Conservation (phyloP, 1,284 basidiomycete genomes). For the Grifola frondosa region DNA sequence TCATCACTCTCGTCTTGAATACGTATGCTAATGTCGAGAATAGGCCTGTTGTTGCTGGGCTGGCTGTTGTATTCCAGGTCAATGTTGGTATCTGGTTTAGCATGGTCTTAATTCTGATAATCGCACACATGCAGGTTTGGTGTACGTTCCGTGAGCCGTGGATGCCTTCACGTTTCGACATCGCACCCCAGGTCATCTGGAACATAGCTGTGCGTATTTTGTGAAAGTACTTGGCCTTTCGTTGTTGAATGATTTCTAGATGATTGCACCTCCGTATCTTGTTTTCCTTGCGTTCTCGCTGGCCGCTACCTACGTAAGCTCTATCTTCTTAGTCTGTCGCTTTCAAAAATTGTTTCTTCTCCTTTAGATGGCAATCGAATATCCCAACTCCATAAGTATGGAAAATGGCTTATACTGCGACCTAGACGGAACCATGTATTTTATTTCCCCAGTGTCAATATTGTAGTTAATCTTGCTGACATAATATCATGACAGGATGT, state of each 20-base stretch:
- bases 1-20: neutral
- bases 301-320: conserved; percentile 19
- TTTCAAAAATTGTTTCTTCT: neutral
- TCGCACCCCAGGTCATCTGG: conserved; percentile 19
- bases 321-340: conserved; percentile 7
- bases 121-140: conserved; percentile 48
- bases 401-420: conserved; percentile 53
- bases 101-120: too few relatives aligned
- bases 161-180: conserved; percentile 13
- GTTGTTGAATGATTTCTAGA: conserved; percentile 26
- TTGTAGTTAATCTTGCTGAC: conserved; percentile 8
- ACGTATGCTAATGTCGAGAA: conserved; percentile 1
- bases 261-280: conserved; percentile 40
- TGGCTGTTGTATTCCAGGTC: conserved; percentile 52
- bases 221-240: conserved; percentile 1
- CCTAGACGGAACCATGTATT: conserved; percentile 37
- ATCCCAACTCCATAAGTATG: conserved; percentile 34
- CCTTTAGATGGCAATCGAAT: conserved; percentile 33
- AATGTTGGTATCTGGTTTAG: too few relatives aligned
- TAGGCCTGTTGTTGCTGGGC: conserved; percentile 48
- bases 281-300: conserved; percentile 27
- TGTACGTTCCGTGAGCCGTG: conserved; percentile 32
- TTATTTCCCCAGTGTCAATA: neutral
- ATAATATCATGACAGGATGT: conserved; percentile 27
- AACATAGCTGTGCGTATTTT: too few relatives aligned